Percentiles rank a stretch among this genome's conserved stretches.
phyloP scores from a whole-genome alignment of 257 asterid species.

The Echium plantagineum region DNA sequence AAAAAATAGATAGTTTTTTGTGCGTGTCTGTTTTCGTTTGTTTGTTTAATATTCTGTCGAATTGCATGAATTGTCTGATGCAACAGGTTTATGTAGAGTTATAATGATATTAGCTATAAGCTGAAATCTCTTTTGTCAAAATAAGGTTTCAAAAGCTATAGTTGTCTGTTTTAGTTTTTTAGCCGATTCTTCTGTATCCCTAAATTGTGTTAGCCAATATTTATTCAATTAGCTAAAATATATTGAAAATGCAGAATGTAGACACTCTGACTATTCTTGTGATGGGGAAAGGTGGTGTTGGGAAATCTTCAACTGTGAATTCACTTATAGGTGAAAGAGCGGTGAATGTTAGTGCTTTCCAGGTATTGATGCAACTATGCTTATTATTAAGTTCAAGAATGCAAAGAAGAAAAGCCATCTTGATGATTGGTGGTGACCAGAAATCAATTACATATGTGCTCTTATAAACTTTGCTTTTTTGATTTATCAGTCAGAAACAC shows the following conservation, averaged over 20 bases:
- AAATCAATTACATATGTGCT: not conserved
- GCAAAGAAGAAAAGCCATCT: not conserved
- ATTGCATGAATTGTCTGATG: too few relatives aligned
- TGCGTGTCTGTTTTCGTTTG: not conserved
- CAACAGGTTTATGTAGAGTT: not conserved
- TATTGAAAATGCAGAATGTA: slow-evolving; percentile 40
- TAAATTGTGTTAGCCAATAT: not conserved
- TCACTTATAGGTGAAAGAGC: slow-evolving; percentile 87
- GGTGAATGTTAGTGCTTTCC: slow-evolving; percentile 89
- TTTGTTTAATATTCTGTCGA: not conserved
- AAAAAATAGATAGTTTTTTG: too few relatives aligned
- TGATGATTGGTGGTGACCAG: not conserved
- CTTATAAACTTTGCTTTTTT: not conserved
- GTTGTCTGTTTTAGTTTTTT: too few relatives aligned
- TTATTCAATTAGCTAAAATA: not conserved
- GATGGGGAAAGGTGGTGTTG: slow-evolving; percentile 98
- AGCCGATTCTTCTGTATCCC: too few relatives aligned
- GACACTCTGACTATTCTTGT: slow-evolving; percentile 72
- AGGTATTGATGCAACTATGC: slow-evolving; percentile 31
- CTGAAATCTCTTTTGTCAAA: not conserved
- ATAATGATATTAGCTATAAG: not conserved
- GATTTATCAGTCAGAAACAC: slow-evolving; percentile 68
- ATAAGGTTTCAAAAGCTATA: too few relatives aligned
- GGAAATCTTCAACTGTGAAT: slow-evolving; percentile 89
- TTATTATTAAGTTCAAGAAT: slow-evolving; percentile 10